phyloP scores from a whole-genome alignment of 352 stramenopile genomes.

The Peronospora destructor region DNA sequence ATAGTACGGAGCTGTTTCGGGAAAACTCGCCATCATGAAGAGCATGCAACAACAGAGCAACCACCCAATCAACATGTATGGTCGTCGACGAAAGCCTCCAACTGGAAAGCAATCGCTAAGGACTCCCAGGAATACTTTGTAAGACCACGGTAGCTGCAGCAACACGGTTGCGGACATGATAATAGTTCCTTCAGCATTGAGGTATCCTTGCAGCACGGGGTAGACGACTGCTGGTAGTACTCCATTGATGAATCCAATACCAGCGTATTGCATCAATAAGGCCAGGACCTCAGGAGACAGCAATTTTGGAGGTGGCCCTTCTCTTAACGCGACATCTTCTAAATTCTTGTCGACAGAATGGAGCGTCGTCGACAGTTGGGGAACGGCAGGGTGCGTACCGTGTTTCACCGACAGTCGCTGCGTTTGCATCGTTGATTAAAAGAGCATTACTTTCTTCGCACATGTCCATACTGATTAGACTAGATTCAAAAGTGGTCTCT shows the following conservation, averaged over 20 bases:
- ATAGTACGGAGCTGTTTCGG: conserved; percentile 44
- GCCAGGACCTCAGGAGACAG: conserved; percentile 29
- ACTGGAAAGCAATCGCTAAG: conserved; percentile 62
- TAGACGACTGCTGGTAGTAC: conserved; percentile 46
- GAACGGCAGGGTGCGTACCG: not conserved
- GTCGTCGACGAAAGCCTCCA: conserved; percentile 40
- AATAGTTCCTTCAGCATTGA: conserved; percentile 51
- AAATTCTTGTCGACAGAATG: conserved; percentile 1
- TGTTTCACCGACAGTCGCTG: conserved; percentile 6
- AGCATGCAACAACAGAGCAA: conserved; percentile 40
- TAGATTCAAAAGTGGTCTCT: not conserved
- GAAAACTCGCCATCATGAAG: conserved; percentile 36
- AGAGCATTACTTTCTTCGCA: conserved; percentile 17
- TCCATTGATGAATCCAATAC: conserved; percentile 45
- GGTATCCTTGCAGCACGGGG: conserved; percentile 48
- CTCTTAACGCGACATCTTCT: conserved; percentile 30
- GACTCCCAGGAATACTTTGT: conserved; percentile 53
- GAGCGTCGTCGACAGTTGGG: not conserved
- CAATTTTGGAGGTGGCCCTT: conserved; percentile 26
- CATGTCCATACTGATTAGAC: conserved; percentile 9
- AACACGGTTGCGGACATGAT: conserved; percentile 41
- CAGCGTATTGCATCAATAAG: conserved; percentile 47
- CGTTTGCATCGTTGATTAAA: conserved; percentile 5
- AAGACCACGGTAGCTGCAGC: conserved; percentile 51
- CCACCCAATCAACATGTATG: conserved; percentile 61